Conservation (phyloP, 1,284 basidiomycete species). For the Ustilago sp. region DNA sequence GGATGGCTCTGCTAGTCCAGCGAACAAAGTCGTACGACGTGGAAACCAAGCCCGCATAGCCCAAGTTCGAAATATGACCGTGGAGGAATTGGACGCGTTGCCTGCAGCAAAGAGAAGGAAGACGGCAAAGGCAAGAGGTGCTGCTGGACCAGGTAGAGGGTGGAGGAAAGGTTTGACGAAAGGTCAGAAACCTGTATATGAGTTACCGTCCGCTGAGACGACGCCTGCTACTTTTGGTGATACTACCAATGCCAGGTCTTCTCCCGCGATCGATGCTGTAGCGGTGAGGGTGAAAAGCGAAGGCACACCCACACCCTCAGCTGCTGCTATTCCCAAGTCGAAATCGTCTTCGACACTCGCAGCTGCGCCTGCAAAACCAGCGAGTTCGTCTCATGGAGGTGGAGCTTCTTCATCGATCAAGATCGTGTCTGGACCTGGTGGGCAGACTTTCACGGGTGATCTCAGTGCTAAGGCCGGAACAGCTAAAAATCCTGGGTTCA, state of each 20-base stretch:
- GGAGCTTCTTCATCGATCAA: constrained; percentile 24
- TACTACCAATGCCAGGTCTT: constrained; percentile 25
- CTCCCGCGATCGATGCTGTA: constrained; percentile 6
- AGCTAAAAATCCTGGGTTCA: constrained; percentile 53
- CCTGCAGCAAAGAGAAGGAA: constrained; percentile 66
- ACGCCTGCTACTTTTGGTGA: constrained; percentile 50
- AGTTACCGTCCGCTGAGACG: constrained; percentile 46
- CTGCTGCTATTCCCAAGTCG: constrained; percentile 8
- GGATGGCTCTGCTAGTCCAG: constrained; percentile 40
- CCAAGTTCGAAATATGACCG: constrained; percentile 44
- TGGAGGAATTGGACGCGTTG: constrained; percentile 65
- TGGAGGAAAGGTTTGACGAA: constrained; percentile 68
- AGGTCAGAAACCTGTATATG: constrained; percentile 66
- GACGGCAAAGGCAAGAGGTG: constrained; percentile 64
- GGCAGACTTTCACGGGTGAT: constrained; percentile 38
- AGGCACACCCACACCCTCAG: constrained; percentile 13
- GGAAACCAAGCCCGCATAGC: constrained; percentile 26
- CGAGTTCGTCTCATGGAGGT: background rate
- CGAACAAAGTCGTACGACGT: constrained; percentile 21
- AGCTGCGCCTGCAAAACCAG: background rate
- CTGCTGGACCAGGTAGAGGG: constrained; percentile 65
- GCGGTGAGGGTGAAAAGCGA: constrained; percentile 28
- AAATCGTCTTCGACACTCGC: constrained; percentile 17
- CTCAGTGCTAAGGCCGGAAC: constrained; percentile 42
- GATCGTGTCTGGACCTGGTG: constrained; percentile 37